Evolutionary conservation across 768 basidiomycete genomes (phyloP).

Genomic region (Holtermannia corniformis): DNA sequence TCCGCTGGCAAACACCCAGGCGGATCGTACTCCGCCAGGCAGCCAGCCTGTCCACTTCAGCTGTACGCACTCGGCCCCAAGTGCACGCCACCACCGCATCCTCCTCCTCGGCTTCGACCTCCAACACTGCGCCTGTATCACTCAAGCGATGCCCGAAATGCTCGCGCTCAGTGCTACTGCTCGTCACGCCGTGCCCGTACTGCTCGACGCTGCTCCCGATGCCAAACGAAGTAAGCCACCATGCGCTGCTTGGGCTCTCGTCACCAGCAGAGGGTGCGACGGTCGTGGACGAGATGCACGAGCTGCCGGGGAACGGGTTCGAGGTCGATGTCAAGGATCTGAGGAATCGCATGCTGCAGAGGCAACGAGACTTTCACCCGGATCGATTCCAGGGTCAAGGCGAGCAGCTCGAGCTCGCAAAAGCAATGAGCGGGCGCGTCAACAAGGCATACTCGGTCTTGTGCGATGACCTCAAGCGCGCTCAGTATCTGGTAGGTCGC

Average conservation of each 20-base stretch:
- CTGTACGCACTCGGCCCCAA: no score
- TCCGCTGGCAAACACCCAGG: no score
- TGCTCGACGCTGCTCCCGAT: background rate
- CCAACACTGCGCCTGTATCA: background rate
- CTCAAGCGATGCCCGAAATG: background rate
- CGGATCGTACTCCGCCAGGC: no score
- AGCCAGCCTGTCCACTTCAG: no score
- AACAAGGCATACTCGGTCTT: slow-evolving; percentile 69
- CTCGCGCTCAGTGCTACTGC: background rate
- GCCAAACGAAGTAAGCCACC: background rate
- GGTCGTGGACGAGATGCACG: slow-evolving; percentile 14
- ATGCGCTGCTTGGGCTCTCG: background rate
- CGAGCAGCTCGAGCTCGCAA: slow-evolving; percentile 50
- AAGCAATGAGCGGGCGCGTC: slow-evolving; percentile 66
- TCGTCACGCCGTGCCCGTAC: background rate
- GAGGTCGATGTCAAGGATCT: slow-evolving; percentile 54
- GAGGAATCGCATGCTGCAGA: slow-evolving; percentile 57
- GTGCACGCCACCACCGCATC: no score
- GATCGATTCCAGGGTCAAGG: slow-evolving; percentile 70
- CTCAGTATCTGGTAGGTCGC: slow-evolving; percentile 59
- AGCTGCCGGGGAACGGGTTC: slow-evolving; percentile 45
- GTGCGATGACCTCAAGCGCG: slow-evolving; percentile 60
- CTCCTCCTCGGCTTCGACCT: no score
- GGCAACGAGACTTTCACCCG: slow-evolving; percentile 73
- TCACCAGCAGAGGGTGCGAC: background rate